These are phyloP conservation scores for Yueomyces sinensis DNA, from an alignment of 805 yeast genomes.

Conservation along the genomic window DNA sequence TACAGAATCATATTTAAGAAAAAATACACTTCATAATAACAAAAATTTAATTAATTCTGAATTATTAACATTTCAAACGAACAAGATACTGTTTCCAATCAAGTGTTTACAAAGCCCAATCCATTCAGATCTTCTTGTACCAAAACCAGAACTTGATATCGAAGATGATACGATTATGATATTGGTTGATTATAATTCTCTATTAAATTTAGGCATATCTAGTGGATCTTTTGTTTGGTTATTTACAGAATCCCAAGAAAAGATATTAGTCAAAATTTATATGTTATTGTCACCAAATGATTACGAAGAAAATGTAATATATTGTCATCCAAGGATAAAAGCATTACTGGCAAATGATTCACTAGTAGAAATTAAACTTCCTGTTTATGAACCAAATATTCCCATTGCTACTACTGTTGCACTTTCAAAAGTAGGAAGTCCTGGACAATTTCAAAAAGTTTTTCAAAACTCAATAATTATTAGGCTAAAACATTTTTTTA, in stretches of 20 bases:
- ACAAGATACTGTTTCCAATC: too few species aligned
- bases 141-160: background rate
- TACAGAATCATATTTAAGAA: background rate
- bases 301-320: slow-evolving; percentile 5
- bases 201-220: slow-evolving; percentile 9
- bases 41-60: too few species aligned
- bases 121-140: background rate
- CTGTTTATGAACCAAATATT: slow-evolving; percentile 1
- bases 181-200: slow-evolving; percentile 10
- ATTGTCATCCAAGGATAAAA: slow-evolving; percentile 16
- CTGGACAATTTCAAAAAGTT: slow-evolving; percentile 17
- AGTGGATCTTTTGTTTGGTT: slow-evolving; percentile 15
- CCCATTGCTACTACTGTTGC: slow-evolving; percentile 14
- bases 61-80: too few species aligned
- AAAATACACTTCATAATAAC: background rate
- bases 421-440: slow-evolving; percentile 16
- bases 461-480: slow-evolving; percentile 30
- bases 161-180: slow-evolving; percentile 18
- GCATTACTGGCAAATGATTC: slow-evolving; percentile 7
- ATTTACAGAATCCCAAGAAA: background rate
- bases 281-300: slow-evolving; percentile 14
- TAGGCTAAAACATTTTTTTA: slow-evolving; percentile 51
- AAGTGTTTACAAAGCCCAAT: background rate
- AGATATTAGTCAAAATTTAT: slow-evolving; percentile 9
- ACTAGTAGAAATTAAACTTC: slow-evolving; percentile 2